A percentile compares a stretch with the other conserved stretches of the same genome.
Evolutionary conservation across 2,329 filamentous ascomycete genomes (phyloP).

Genomic region (Colletotrichum agaves): DNA sequence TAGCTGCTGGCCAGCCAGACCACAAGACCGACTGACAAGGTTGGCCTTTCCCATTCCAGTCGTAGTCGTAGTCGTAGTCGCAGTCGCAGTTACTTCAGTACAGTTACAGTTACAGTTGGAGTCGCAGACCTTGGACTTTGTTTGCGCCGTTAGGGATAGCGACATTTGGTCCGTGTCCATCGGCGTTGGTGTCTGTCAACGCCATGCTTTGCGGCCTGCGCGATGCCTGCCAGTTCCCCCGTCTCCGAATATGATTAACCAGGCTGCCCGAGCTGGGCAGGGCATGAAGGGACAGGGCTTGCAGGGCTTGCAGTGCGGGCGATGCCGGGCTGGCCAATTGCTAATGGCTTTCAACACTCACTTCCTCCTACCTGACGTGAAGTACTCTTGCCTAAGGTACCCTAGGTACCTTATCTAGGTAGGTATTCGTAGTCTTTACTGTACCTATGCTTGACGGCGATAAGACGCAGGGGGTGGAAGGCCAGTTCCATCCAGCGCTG

Average conservation of each 20-base stretch:
- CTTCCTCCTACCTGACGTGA: too few relatives aligned
- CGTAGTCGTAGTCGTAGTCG: not conserved
- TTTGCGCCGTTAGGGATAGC: not conserved
- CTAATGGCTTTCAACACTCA: too few relatives aligned
- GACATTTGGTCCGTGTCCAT: not conserved
- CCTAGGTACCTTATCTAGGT: not conserved
- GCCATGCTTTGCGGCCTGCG: not conserved
- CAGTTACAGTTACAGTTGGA: too few relatives aligned
- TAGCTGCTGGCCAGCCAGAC: too few relatives aligned
- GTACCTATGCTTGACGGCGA: too few relatives aligned
- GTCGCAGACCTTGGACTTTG: not conserved
- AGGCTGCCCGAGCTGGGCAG: not conserved
- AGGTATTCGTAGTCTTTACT: too few relatives aligned
- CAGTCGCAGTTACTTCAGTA: too few relatives aligned
- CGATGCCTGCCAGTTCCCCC: constrained; percentile 9
- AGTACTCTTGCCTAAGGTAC: not conserved
- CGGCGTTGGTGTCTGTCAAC: not conserved
- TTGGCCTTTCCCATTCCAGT: too few relatives aligned
- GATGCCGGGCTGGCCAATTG: too few relatives aligned
- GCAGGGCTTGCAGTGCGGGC: too few relatives aligned
- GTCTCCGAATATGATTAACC: constrained; percentile 4
- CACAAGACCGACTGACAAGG: too few relatives aligned
- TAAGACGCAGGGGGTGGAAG: not conserved
- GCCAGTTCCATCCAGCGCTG: not conserved
- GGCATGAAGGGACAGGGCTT: too few relatives aligned